phyloP scores from a whole-genome alignment of 345 rosid species.

The Citrus glauca region DNA sequence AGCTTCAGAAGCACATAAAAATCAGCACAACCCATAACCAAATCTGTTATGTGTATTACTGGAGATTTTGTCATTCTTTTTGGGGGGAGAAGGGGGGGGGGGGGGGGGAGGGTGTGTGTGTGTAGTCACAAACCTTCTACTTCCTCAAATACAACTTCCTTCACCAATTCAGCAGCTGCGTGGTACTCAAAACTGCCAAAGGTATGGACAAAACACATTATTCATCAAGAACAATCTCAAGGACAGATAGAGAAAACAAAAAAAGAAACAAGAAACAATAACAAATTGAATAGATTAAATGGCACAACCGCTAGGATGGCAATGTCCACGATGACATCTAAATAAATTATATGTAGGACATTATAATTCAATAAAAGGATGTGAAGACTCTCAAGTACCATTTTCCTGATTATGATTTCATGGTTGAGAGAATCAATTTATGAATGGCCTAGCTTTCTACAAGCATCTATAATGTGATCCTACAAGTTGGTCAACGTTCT shows the following conservation, averaged over 20 bases:
- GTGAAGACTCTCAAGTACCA: background rate
- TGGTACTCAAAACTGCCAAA: constrained; percentile 69
- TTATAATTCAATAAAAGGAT: background rate
- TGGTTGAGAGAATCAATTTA: background rate
- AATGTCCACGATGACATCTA: background rate
- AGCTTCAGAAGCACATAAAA: constrained; percentile 22
- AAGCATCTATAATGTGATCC: background rate
- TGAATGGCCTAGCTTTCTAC: background rate
- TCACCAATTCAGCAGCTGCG: constrained; percentile 73
- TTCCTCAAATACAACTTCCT: constrained; percentile 79
- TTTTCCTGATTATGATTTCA: background rate
- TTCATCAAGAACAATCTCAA: background rate
- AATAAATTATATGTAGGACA: background rate
- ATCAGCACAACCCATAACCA: background rate
- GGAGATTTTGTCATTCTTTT: background rate
- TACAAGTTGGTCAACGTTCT: background rate
- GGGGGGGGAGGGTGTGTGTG: too few relatives aligned
- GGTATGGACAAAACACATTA: constrained; percentile 1
- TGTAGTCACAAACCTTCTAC: constrained; percentile 52
- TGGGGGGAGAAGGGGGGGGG: too few relatives aligned
- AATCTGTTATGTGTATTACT: background rate
- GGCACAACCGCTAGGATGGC: background rate
- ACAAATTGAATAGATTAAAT: background rate
- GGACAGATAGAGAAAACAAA: background rate
- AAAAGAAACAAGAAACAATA: background rate